A percentile compares a stretch with the other conserved stretches of the same genome.
These are phyloP conservation scores for Colletotrichum acutatum DNA, from an alignment of 2,329 filamentous ascomycete genomes.

Conservation along the genomic window DNA sequence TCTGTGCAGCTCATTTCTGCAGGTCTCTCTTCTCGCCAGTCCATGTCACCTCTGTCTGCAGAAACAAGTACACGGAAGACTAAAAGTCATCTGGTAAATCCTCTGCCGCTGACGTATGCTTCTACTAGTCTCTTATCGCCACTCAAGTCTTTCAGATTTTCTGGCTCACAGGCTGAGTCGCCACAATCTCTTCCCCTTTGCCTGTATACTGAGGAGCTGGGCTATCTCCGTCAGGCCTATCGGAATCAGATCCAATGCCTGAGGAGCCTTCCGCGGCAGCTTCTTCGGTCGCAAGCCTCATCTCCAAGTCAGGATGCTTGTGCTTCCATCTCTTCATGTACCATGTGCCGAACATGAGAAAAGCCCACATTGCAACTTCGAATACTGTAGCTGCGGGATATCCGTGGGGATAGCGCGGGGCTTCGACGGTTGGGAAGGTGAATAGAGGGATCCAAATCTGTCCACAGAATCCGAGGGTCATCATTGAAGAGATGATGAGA, in stretches of 20 bases:
- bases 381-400: constrained; percentile 42
- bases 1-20: too few species aligned
- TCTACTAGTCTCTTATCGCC: not conserved
- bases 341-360: constrained; percentile 42
- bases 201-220: not conserved
- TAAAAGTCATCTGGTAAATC: not conserved
- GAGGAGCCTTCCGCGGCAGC: not conserved
- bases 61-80: too few species aligned
- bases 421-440: constrained; percentile 43
- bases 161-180: not conserved
- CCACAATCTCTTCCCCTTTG: constrained; percentile 2
- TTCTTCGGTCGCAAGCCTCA: constrained; percentile 27
- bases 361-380: constrained; percentile 42
- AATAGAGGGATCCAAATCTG: constrained; percentile 45
- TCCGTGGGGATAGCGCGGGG: constrained; percentile 41
- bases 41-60: too few species aligned
- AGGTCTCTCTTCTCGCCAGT: too few species aligned
- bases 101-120: not conserved
- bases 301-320: constrained; percentile 38
- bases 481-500: constrained; percentile 47
- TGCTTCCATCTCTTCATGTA: constrained; percentile 43
- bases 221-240: constrained; percentile 4
- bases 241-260: constrained; percentile 17
- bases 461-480: constrained; percentile 46
- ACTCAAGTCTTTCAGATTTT: not conserved